Conservation (phyloP, 2,329 filamentous ascomycete genomes). For the Microascus cirrosus region DNA sequence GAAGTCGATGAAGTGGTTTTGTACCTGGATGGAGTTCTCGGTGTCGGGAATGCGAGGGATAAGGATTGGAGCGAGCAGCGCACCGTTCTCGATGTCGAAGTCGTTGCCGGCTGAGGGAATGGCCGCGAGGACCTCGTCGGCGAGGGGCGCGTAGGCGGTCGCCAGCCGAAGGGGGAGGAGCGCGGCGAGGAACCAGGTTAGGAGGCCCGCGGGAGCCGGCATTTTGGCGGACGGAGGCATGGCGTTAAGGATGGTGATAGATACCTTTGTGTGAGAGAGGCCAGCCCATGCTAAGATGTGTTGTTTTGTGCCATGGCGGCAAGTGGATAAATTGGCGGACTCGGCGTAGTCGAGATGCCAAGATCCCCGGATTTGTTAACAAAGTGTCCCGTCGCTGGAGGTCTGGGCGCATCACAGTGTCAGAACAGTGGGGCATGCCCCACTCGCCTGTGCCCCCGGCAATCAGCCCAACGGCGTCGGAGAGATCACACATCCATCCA, state of each 20-base stretch:
- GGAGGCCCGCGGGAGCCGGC: not conserved
- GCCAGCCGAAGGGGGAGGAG: slow-evolving; percentile 14
- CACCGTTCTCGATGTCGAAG: slow-evolving; percentile 68
- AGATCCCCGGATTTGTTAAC: not conserved
- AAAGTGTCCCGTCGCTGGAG: not conserved
- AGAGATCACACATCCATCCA: no score
- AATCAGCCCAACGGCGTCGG: no score
- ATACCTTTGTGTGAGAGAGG: not conserved
- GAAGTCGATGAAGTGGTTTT: slow-evolving; percentile 76
- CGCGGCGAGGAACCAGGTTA: slow-evolving; percentile 8
- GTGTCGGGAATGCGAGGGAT: slow-evolving; percentile 84
- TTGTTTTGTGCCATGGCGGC: not conserved
- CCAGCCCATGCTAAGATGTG: not conserved
- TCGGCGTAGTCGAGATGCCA: not conserved
- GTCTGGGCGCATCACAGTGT: not conserved
- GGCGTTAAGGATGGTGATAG: not conserved
- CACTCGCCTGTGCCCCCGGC: not conserved
- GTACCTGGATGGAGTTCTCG: slow-evolving; percentile 57
- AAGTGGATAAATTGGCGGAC: not conserved
- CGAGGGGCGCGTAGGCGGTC: slow-evolving; percentile 42
- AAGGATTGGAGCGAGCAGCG: slow-evolving; percentile 76
- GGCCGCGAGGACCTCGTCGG: slow-evolving; percentile 60
- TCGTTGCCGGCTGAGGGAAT: slow-evolving; percentile 64
- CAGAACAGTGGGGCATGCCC: not conserved
- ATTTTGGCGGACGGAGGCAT: not conserved